These are phyloP conservation scores for Neurospora sp. DNA, from an alignment of 2,329 filamentous ascomycete species.

Conservation along the genomic window DNA sequence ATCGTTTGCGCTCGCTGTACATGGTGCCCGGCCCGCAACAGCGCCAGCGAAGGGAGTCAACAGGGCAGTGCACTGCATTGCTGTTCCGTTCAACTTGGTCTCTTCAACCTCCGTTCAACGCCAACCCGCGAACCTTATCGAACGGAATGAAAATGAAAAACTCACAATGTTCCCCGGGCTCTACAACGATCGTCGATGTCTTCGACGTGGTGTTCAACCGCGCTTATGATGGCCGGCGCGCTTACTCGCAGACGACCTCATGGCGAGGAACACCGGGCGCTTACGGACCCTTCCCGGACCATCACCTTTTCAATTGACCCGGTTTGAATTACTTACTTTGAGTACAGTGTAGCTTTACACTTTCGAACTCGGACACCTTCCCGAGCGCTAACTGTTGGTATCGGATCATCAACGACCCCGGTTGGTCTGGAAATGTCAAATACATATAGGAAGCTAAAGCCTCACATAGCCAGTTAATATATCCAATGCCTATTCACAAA, in stretches of 20 bases:
- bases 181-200: background rate
- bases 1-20: background rate
- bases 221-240: background rate
- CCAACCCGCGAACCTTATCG: background rate
- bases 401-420: background rate
- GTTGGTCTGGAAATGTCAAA: background rate
- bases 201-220: background rate
- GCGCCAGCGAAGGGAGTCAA: background rate
- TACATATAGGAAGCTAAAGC: background rate
- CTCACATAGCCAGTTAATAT: background rate
- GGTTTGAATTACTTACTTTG: background rate
- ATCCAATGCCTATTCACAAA: background rate
- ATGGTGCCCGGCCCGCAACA: background rate
- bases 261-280: background rate
- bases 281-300: background rate
- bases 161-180: rapidly evolving
- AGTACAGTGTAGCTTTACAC: background rate
- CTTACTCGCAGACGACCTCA: background rate
- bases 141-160: background rate
- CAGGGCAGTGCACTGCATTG: background rate
- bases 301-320: background rate
- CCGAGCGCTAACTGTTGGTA: background rate
- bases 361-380: background rate
- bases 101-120: background rate
- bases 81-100: background rate